These are phyloP conservation scores for Mycotypha africana DNA, from an alignment of 371 early-diverging fungal genomes.

Conservation along the genomic window DNA sequence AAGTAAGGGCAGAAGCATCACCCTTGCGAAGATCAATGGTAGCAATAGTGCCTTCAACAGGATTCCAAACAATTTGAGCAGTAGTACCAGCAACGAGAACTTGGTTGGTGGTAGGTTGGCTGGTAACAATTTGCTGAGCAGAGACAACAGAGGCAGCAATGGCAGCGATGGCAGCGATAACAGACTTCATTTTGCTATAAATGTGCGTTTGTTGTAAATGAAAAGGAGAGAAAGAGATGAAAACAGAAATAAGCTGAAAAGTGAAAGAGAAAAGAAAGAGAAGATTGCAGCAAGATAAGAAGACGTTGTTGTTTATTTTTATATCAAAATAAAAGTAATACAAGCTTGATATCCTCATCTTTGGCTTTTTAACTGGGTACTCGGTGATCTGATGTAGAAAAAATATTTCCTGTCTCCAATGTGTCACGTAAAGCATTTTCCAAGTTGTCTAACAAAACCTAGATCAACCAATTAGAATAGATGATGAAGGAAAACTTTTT, in stretches of 20 bases:
- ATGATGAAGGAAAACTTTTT: no score
- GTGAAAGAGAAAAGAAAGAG: background rate
- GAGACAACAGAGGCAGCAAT: conserved; percentile 27
- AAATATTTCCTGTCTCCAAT: no score
- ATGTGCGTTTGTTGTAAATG: no score
- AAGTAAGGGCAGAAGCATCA: conserved; percentile 5
- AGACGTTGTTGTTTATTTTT: no score
- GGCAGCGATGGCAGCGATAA: conserved; percentile 30
- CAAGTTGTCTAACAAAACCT: no score
- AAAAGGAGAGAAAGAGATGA: conserved; percentile 5
- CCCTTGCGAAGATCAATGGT: conserved; percentile 33
- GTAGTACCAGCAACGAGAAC: conserved; percentile 29
- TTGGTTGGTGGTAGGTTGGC: conserved; percentile 28
- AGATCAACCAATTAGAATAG: no score
- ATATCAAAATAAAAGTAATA: conserved; percentile 2
- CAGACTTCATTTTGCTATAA: conserved; percentile 27
- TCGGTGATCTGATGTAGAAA: no score
- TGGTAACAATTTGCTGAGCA: conserved; percentile 19
- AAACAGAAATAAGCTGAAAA: conserved; percentile 2
- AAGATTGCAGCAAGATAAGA: background rate
- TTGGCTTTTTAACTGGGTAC: no score
- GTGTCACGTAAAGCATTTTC: no score
- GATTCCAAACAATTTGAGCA: conserved; percentile 31
- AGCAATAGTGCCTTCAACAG: conserved; percentile 24
- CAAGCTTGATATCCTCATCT: no score